Percentiles rank a stretch among this genome's conserved stretches.
Conservation (phyloP, 164 flowering plant genomes). For the Euptelea pleiosperma region DNA sequence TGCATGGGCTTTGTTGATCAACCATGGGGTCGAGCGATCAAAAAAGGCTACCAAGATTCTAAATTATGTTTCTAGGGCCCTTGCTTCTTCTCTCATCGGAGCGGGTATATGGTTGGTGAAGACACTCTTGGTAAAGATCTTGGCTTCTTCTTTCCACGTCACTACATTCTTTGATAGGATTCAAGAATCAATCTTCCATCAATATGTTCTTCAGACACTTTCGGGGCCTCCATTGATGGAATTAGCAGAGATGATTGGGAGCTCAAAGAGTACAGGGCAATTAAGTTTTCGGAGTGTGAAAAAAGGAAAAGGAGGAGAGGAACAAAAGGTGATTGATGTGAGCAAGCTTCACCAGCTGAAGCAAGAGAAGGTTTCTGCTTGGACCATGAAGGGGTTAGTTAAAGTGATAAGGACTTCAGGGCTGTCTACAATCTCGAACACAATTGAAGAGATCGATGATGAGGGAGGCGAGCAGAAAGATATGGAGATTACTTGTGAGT, state of each 20-base stretch:
- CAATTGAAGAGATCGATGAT: constrained; percentile 41
- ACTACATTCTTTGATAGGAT: constrained; percentile 77
- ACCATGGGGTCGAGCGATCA: constrained; percentile 45
- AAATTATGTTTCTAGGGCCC: constrained; percentile 41
- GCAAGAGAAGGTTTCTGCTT: constrained; percentile 71
- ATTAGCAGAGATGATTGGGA: constrained; percentile 31
- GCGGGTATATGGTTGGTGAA: constrained; percentile 68
- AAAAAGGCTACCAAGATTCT: constrained; percentile 27
- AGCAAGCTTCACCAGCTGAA: constrained; percentile 60
- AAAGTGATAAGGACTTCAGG: constrained; percentile 48
- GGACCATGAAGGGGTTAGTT: constrained; percentile 73
- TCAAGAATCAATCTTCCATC: constrained; percentile 75
- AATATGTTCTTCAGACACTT: constrained; percentile 66
- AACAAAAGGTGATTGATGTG: constrained; percentile 57
- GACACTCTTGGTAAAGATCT: constrained; percentile 52
- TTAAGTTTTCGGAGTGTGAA: constrained; percentile 42
- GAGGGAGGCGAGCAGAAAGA: constrained; percentile 45
- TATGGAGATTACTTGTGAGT: constrained; percentile 62
- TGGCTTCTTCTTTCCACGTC: constrained; percentile 70
- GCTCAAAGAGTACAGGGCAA: constrained; percentile 27
- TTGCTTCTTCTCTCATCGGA: constrained; percentile 52
- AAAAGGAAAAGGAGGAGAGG: constrained; percentile 32
- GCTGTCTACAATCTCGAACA: constrained; percentile 49
- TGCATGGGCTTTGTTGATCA: constrained; percentile 61
- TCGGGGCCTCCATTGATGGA: constrained; percentile 74